Conservation (phyloP, 2,329 filamentous ascomycete species). For the Penicillium brasilianum region DNA sequence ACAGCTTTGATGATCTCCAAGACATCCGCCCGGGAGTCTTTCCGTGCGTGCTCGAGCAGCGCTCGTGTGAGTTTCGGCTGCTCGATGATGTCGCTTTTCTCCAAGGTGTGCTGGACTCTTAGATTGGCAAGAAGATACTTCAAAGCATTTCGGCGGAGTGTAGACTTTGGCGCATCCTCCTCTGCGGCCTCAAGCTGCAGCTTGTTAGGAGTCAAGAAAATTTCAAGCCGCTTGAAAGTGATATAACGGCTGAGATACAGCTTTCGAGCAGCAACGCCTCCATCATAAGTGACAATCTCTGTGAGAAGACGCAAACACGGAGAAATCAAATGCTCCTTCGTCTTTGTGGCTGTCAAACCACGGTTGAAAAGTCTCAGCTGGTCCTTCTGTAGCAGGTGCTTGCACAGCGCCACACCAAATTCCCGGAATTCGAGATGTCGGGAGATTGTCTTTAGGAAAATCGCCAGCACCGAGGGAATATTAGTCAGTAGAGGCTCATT, state of each 20-base stretch:
- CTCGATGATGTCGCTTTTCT: slow-evolving; percentile 80
- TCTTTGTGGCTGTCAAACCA: slow-evolving; percentile 77
- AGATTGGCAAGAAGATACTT: slow-evolving; percentile 80
- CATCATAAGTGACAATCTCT: slow-evolving; percentile 85
- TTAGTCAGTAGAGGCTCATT: slow-evolving; percentile 82
- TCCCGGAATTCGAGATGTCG: slow-evolving; percentile 73
- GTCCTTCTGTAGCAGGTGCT: slow-evolving; percentile 77
- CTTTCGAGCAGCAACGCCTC: slow-evolving; percentile 76
- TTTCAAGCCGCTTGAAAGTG: slow-evolving; percentile 78
- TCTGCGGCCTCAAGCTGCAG: slow-evolving; percentile 57
- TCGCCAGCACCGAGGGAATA: slow-evolving; percentile 77
- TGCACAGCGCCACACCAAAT: slow-evolving; percentile 77
- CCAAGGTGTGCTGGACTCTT: slow-evolving; percentile 74
- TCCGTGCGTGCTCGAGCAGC: slow-evolving; percentile 76
- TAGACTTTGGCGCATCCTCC: slow-evolving; percentile 72
- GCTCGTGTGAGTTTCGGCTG: slow-evolving; percentile 71
- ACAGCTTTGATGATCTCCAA: slow-evolving; percentile 74
- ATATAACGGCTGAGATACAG: slow-evolving; percentile 78
- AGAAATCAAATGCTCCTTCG: slow-evolving; percentile 86
- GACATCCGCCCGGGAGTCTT: slow-evolving; percentile 77
- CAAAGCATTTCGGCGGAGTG: slow-evolving; percentile 80
- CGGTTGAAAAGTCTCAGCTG: slow-evolving; percentile 81
- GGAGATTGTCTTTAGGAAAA: slow-evolving; percentile 80
- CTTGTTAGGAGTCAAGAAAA: slow-evolving; percentile 76
- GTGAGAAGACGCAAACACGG: slow-evolving; percentile 84